Base-by-base conservation (phyloP, 1,139 yeast genomes). In the Debaryomyces psychrophilus region DNA sequence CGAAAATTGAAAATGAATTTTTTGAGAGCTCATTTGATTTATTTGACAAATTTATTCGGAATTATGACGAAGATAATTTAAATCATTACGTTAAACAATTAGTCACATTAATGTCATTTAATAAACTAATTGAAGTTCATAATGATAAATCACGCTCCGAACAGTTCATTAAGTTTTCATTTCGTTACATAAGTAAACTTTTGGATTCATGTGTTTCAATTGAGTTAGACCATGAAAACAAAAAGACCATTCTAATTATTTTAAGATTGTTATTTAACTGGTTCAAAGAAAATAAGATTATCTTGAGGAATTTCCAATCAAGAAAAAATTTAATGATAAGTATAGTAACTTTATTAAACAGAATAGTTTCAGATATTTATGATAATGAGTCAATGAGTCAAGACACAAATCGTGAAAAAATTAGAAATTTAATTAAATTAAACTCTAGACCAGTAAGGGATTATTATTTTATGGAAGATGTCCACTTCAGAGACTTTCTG, bases 391-490 rank as follows among this genome's bases (percentile, higher is more conserved):
- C 42, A 28, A 12, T 12, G 17, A 31, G 22, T 25, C 48, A 29
- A 28, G 45, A 42, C 15, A 18, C 38, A 11, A 23, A 43, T 17
- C 28, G 41, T 5, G 49, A 35, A 5, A 36, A 38, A 20, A 31
- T 52, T 5, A n/a, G 31, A 8, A 54, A 53, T 12, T 41, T 53
- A 8, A 41, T 60, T 11, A 48, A 48, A 8, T 23, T 51, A 1
- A 48, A 51, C 6, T 41, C 58, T 11, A 45, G 68, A 35, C 77
- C 78, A 1, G 49, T 60, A n/a, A 70, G 92, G 60, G 59, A 63
- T 1, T 79, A 82, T 51, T 79, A 77, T 47, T 85, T 84, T 56
- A 64, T 69, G 36, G 93, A 86, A 55, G 95, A 87, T 65, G 81
- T 85, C 8, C 64, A 73, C 12, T 67, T 83, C 50, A 79, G 80